A percentile compares a stretch with the other conserved stretches of the same genome.
phyloP scores from a whole-genome alignment of 805 yeast species.

The Pichia nakasei region DNA sequence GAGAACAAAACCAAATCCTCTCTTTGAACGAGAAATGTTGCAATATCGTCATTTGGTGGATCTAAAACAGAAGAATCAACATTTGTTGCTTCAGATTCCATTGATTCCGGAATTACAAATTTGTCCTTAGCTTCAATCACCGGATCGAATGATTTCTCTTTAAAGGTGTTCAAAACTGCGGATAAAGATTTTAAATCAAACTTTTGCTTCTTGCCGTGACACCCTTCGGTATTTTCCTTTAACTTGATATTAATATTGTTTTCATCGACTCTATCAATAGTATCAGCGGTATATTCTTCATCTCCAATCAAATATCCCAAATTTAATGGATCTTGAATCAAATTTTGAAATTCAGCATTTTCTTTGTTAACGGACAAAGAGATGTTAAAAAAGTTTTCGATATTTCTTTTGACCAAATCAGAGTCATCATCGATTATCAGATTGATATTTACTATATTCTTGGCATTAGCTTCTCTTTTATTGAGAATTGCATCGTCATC shows the following conservation, averaged over 20 bases:
- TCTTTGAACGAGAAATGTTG: constrained; percentile 32
- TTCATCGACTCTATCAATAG: not conserved
- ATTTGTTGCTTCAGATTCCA: constrained; percentile 3
- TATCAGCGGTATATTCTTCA: constrained; percentile 1
- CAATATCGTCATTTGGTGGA: constrained; percentile 22
- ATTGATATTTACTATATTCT: constrained; percentile 12
- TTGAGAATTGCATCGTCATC: constrained; percentile 11
- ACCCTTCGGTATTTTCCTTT: constrained; percentile 1
- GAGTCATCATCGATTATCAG: constrained; percentile 8
- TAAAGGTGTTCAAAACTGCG: constrained; percentile 2
- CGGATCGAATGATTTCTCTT: constrained; percentile 4
- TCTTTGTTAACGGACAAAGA: not conserved
- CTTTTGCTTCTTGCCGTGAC: constrained; percentile 2
- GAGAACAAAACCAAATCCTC: constrained; percentile 52
- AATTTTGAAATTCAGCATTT: not conserved
- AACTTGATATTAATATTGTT: not conserved
- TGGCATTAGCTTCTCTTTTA: constrained; percentile 16
- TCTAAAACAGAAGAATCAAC: constrained; percentile 19
- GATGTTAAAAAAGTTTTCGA: constrained; percentile 1
- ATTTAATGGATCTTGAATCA: not conserved
- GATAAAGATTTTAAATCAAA: constrained; percentile 4
- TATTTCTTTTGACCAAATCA: constrained; percentile 8
- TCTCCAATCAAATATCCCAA: constrained; percentile 6
- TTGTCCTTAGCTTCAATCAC: constrained; percentile 3
- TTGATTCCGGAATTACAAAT: constrained; percentile 10